phyloP scores from a whole-genome alignment of 1,139 yeast species.

The Suhomyces atakaporum region DNA sequence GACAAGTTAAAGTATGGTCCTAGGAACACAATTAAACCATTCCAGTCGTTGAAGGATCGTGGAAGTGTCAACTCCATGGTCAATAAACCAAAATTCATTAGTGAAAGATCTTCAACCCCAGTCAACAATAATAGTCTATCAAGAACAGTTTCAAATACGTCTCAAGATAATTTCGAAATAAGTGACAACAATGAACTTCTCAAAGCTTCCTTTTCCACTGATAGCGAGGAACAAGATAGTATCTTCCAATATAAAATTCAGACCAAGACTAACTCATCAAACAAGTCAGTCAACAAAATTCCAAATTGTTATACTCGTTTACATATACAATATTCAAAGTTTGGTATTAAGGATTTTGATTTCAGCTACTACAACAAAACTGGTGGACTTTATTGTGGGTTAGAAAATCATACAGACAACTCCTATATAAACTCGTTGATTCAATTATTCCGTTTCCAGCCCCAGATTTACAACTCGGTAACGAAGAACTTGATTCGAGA shows the following conservation, averaged over 20 bases:
- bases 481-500: conserved; percentile 59
- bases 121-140: conserved; percentile 5
- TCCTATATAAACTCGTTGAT: conserved; percentile 78
- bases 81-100: conserved; percentile 63
- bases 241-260: conserved; percentile 30
- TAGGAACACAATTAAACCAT: conserved; percentile 49
- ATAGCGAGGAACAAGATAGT: conserved; percentile 23
- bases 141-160: conserved; percentile 17
- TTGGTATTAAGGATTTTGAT: conserved; percentile 94
- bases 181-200: conserved; percentile 7
- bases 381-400: conserved; percentile 60
- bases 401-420: conserved; percentile 84
- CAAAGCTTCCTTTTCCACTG: conserved; percentile 8
- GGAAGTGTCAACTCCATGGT: conserved; percentile 21
- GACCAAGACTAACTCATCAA: conserved; percentile 5
- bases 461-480: conserved; percentile 68
- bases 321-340: conserved; percentile 80
- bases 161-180: conserved; percentile 8
- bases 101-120: conserved; percentile 54
- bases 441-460: conserved; percentile 80
- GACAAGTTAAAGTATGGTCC: conserved; percentile 49
- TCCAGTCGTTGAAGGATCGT: conserved; percentile 43
- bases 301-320: conserved; percentile 79
- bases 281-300: conserved; percentile 16
- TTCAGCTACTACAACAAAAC: conserved; percentile 82